phyloP scores from a whole-genome alignment of 2,329 filamentous ascomycete species.

The Pyrenophora graminea region DNA sequence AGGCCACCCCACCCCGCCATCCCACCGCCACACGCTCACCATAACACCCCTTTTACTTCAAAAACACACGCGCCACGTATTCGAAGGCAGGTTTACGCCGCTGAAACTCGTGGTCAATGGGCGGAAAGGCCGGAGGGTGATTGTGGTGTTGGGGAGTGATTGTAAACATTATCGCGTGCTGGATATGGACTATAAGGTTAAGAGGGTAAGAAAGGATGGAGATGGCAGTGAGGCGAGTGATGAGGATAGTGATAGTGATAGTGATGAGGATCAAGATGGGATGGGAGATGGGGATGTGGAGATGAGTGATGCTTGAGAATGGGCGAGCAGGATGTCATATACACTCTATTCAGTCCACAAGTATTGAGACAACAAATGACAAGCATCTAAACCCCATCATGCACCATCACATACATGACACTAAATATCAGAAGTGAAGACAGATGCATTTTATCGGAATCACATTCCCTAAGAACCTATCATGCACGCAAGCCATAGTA shows the following conservation, averaged over 20 bases:
- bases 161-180: conserved; percentile 59
- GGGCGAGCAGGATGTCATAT: not conserved
- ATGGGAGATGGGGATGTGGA: conserved; percentile 20
- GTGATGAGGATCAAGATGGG: conserved; percentile 5
- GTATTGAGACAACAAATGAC: not conserved
- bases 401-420: conserved; percentile 18
- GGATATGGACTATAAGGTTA: conserved; percentile 54
- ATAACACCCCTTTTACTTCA: conserved; percentile 10
- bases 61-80: conserved; percentile 51
- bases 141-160: conserved; percentile 61
- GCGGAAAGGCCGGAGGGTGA: conserved; percentile 56
- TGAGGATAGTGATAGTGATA: conserved; percentile 15
- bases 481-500: conserved; percentile 40
- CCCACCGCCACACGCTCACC: conserved; percentile 4
- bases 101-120: conserved; percentile 60
- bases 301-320: conserved; percentile 16
- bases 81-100: conserved; percentile 55
- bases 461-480: conserved; percentile 45
- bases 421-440: conserved; percentile 30
- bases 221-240: conserved; percentile 3
- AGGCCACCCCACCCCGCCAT: conserved; percentile 1
- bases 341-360: too few species aligned
- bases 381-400: not conserved
- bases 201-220: conserved; percentile 26
- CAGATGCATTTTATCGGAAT: conserved; percentile 45